Evolutionary conservation across 768 basidiomycete species (phyloP), one percentile per base, ranked within the genome.

Genomic region (Leccinum disarticulatum): DNA sequence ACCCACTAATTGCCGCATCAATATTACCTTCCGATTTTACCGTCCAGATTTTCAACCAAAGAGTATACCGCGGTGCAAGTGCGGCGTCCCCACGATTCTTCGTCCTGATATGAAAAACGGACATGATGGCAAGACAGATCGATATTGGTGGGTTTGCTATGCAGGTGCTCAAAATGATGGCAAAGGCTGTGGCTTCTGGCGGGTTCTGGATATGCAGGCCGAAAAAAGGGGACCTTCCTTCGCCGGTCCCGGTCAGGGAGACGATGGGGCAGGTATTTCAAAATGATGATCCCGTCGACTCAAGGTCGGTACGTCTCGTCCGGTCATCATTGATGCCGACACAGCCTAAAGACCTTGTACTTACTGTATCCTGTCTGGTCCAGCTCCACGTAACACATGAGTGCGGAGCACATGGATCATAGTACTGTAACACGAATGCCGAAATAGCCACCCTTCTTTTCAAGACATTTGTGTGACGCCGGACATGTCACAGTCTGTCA

Each of bases 21-120:
- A 93, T 65, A 87, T 93, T 58, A 93, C 91, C 1, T 93, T 93
- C 69, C 81, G 92, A 15, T 93, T 93, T 68, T 93, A 87, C 64
- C 82, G 92, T 56, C 92, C 92, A 6, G 91, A 93, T 73, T 93
- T 89, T 69, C 77, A 78, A 25, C 82, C 91, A 4, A 68, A 76
- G 25, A 84, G 74, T 41, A 90, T 83, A 1, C 91, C 91, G 1
- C 79, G 79, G 48, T 93, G 92, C 67, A 83, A 86, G 64, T 93
- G 91, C 67, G 83, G 80, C 14, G 76, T 89, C 22, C 88, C 90
- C 1, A 86, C 83, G 10, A 82, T 90, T 46, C 74, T 93, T 53
- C 76, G 90, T 25, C 80, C 91, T 3, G 89, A 93, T 66, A 91
- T 92, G 89, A 92, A 91, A 69, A 85, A 86, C 54, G 75, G 83